phyloP scores from a whole-genome alignment of 768 basidiomycete genomes.

The Scleroderma bovista region DNA sequence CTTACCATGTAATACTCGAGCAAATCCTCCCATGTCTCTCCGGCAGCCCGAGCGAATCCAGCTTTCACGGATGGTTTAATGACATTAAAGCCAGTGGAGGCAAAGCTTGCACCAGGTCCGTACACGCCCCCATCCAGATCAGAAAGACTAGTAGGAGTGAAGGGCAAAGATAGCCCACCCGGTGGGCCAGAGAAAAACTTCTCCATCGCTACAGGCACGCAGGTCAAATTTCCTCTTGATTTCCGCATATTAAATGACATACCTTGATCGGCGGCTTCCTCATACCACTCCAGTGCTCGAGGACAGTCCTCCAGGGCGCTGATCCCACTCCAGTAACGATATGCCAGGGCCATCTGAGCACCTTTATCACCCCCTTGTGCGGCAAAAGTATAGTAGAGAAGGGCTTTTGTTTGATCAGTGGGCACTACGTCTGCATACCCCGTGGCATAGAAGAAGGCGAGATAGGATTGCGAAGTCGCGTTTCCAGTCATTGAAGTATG shows the following conservation, averaged over 20 bases:
- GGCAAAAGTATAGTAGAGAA: constrained; percentile 91
- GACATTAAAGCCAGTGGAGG: constrained; percentile 75
- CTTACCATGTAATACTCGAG: constrained; percentile 85
- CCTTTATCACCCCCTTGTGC: constrained; percentile 83
- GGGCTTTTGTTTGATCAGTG: constrained; percentile 73
- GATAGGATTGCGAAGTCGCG: constrained; percentile 76
- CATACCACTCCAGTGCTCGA: constrained; percentile 83
- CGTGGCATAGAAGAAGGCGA: constrained; percentile 87
- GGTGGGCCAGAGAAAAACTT: constrained; percentile 83
- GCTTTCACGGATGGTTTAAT: constrained; percentile 78
- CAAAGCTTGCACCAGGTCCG: constrained; percentile 91
- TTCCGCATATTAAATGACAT: constrained; percentile 6
- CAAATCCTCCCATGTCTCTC: constrained; percentile 92
- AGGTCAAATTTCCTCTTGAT: constrained; percentile 1
- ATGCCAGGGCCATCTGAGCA: constrained; percentile 90
- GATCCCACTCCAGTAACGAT: constrained; percentile 94
- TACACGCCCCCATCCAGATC: constrained; percentile 92
- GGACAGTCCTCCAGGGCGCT: constrained; percentile 85
- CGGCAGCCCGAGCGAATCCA: constrained; percentile 74
- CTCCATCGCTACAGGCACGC: constrained; percentile 55
- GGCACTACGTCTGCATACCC: constrained; percentile 66
- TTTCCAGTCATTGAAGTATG: constrained; percentile 75
- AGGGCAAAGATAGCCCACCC: constrained; percentile 81
- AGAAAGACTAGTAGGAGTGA: constrained; percentile 75
- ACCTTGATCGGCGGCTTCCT: constrained; percentile 84